Percentiles rank a stretch among this genome's conserved stretches.
These are phyloP conservation scores for Corchorus olitorius DNA, from an alignment of 345 rosid species.

Conservation along the genomic window DNA sequence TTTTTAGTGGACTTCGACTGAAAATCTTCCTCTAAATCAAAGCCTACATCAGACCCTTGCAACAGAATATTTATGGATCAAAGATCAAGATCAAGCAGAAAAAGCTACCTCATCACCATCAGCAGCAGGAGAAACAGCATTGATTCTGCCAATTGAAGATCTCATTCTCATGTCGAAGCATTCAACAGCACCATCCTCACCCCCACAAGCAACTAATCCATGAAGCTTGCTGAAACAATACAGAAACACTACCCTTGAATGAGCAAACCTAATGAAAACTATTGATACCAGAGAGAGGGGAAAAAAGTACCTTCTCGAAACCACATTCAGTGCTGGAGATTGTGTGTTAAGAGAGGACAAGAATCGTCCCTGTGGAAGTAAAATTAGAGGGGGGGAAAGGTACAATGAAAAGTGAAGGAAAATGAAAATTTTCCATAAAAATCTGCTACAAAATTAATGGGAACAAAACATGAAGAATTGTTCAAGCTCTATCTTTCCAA, in stretches of 20 bases:
- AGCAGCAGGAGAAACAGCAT: conserved; percentile 74
- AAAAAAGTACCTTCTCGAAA: conserved; percentile 70
- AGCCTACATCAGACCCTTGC: not conserved
- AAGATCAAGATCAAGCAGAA: conserved; percentile 1
- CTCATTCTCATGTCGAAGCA: conserved; percentile 88
- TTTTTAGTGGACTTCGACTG: not conserved
- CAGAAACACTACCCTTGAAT: conserved; percentile 22
- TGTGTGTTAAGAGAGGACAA: conserved; percentile 75
- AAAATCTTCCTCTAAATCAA: not conserved
- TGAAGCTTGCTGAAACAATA: conserved; percentile 66
- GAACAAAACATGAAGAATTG: not conserved
- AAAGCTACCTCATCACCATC: conserved; percentile 63
- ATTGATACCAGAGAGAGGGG: not conserved
- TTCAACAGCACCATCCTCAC: conserved; percentile 96
- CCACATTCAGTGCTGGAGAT: conserved; percentile 88
- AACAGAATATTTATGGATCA: conserved; percentile 15
- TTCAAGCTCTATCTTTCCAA: not conserved
- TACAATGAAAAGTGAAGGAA: not conserved
- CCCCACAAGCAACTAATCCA: conserved; percentile 96
- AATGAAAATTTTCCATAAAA: not conserved
- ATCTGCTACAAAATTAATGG: not conserved
- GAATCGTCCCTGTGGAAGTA: conserved; percentile 67
- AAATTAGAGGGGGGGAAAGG: too few species aligned
- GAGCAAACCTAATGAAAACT: conserved; percentile 18
- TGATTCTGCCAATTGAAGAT: conserved; percentile 81